Percentiles rank a stretch among this genome's conserved stretches.
phyloP scores from a whole-genome alignment of 2,329 filamentous ascomycete species.

The Cytospora mali region DNA sequence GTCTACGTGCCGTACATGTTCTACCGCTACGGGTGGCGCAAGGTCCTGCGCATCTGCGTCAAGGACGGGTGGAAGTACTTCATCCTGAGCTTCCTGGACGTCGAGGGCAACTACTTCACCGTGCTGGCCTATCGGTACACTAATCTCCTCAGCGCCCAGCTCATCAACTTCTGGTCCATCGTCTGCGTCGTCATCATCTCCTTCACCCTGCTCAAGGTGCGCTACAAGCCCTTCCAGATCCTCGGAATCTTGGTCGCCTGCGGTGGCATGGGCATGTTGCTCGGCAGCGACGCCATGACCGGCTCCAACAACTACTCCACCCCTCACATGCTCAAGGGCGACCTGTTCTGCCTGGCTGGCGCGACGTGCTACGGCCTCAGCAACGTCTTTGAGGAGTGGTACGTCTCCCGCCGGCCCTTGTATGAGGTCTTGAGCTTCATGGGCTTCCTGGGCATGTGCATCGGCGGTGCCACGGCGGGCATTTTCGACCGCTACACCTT shows the following conservation, averaged over 20 bases:
- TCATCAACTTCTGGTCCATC: slow-evolving; percentile 99
- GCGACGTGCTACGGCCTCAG: slow-evolving; percentile 88
- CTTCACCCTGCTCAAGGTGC: slow-evolving; percentile 79
- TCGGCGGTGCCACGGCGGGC: slow-evolving; percentile 87
- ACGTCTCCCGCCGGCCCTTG: slow-evolving; percentile 81
- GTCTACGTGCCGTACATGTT: slow-evolving; percentile 83
- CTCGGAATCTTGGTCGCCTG: slow-evolving; percentile 86
- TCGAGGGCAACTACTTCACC: slow-evolving; percentile 97
- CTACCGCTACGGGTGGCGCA: slow-evolving; percentile 74
- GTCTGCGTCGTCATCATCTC: slow-evolving; percentile 87
- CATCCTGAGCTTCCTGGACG: slow-evolving; percentile 89
- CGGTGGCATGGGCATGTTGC: slow-evolving; percentile 84
- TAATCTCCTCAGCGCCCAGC: slow-evolving; percentile 87
- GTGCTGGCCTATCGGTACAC: slow-evolving; percentile 93
- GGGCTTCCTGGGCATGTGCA: slow-evolving; percentile 82
- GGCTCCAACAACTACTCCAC: slow-evolving; percentile 69
- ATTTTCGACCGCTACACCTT: slow-evolving; percentile 88
- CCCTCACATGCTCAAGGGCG: slow-evolving; percentile 80
- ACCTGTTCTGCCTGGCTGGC: slow-evolving; percentile 86
- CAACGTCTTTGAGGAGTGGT: slow-evolving; percentile 94
- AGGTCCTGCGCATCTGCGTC: slow-evolving; percentile 64
- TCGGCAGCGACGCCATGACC: slow-evolving; percentile 85
- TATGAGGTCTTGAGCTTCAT: slow-evolving; percentile 95
- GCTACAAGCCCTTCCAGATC: slow-evolving; percentile 87
- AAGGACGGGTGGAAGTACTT: slow-evolving; percentile 91